Evolutionary conservation across 2,329 filamentous ascomycete genomes (phyloP), one percentile per base, ranked within the genome.

Genomic region (Tolypocladium album): DNA sequence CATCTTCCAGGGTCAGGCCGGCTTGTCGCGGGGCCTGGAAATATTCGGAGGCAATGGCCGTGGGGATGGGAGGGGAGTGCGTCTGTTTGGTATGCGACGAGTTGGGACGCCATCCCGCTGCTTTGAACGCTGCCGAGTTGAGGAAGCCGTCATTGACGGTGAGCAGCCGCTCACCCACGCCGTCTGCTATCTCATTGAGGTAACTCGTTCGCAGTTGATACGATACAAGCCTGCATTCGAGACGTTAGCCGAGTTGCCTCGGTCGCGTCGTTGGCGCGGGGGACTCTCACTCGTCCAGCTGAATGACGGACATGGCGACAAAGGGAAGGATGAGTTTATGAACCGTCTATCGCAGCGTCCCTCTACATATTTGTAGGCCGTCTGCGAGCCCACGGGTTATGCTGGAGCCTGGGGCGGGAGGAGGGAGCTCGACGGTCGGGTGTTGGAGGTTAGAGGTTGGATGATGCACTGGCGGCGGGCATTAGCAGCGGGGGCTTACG

Each of bases 41-140:
- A 75, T 94, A 94, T 70, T 94, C 90, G 55, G 88, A 89, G 38
- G 88, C 87, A 62, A 92, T 84, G 17, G 88, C 89, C 4, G 90
- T 92, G 12, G 90, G 90, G 60, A 95, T 95, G 1, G 90, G 89
- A 24, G 90, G 90, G 3, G 90, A 94, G 72, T 95, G 89, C 55
- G 88, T 92, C 67, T 90, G 86, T 74, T 92, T 92, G 71, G 89
- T 85, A 64, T 91, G 86, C 22, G 87, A 82, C 12, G 87, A 83
- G 68, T 89, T 89, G 56, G 87, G 78, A 52, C 85, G 83, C 90
- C 90, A 94, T 64, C 90, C 90, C 62, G 89, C 88, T 57, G 88
- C 86, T 74, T 91, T 91, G 78, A 93, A 94, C 38, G 89, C 86
- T 2, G 87, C 85, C 36, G 89, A 89, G 70, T 91, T 92, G 64